Conservation (phyloP, 2,329 filamentous ascomycete genomes). For the Apiospora koreana region DNA sequence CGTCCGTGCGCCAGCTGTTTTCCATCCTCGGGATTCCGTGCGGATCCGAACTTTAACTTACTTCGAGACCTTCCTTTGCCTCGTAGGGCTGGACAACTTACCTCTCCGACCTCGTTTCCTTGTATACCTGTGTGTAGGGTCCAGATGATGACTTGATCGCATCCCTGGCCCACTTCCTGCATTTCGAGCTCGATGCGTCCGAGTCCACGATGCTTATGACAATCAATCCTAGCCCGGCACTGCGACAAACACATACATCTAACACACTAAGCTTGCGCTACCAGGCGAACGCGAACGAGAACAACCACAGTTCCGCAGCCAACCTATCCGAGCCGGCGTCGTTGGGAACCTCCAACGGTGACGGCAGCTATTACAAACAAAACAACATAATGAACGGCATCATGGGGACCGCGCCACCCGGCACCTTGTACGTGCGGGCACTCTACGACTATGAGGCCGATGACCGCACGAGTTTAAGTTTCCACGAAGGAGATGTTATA, state of each 20-base stretch:
- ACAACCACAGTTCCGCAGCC: slow-evolving; percentile 27
- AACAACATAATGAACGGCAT: slow-evolving; percentile 58
- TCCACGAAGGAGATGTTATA: slow-evolving; percentile 95
- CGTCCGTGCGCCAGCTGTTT: slow-evolving; percentile 1
- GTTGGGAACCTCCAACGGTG: slow-evolving; percentile 33
- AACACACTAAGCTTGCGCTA: slow-evolving; percentile 37
- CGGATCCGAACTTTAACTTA: slow-evolving; percentile 1
- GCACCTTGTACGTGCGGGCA: slow-evolving; percentile 87
- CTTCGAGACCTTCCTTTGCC: slow-evolving; percentile 7
- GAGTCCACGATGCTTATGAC: slow-evolving; percentile 57
- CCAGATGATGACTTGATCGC: slow-evolving; percentile 10
- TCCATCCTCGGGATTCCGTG: slow-evolving; percentile 5
- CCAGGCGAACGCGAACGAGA: slow-evolving; percentile 29
- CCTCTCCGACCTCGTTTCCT: background rate
- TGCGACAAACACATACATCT: slow-evolving; percentile 44
- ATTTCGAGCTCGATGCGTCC: slow-evolving; percentile 8
- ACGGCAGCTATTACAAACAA: slow-evolving; percentile 27
- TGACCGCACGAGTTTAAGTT: slow-evolving; percentile 94
- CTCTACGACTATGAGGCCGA: slow-evolving; percentile 98
- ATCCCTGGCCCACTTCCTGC: slow-evolving; percentile 1
- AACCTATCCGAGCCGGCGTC: slow-evolving; percentile 34
- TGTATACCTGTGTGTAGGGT: background rate
- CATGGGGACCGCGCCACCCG: slow-evolving; percentile 58
- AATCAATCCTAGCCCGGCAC: slow-evolving; percentile 47
- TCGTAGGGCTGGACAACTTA: background rate